Evolutionary conservation across 1,139 yeast species (phyloP), one percentile per base, ranked within the genome.

Genomic region (Scheffersomyces illinoinensis): DNA sequence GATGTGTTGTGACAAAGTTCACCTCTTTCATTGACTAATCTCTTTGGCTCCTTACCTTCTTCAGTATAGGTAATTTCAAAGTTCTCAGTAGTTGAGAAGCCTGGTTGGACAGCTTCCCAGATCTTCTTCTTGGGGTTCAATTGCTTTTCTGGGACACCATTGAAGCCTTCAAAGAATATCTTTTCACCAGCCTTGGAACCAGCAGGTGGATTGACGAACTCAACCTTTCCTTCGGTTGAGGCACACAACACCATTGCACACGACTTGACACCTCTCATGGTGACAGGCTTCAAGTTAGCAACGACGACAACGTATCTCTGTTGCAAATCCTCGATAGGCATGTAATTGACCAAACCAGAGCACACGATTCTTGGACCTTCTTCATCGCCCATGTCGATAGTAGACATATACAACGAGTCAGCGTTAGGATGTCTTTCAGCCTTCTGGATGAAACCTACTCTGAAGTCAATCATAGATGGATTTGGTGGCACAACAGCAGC

Each of bases 281-380:
- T 85, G 3, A 86, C 85, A 7, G 89, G 88, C 71, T 88, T 88
- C 68, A 88, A 76, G 72, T 88, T 88, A 52, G 85, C 85, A 56
- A 88, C 77, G 18, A 85, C 71, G 2, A 87, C 83, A 12, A 87
- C 88, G 60, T 71, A 75, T 58, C 83, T 74, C 61, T 80, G 75
- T 58, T 80, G 77, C 76, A 88, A 72, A 17, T 80, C 76, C 54
- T 80, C 85, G 53, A 75, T 68, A 3, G 87, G 79, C 39, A 86
- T 69, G 62, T 77, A 77, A 54, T 81, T 82, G 53, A 91, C 97
- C 66, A 93, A 81, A 63, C 99, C 99, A 18, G 97, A 91, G 81
- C 99, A 96, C 57, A 96, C 97, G 54, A 98, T 96, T 82, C 99
- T 88, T 72, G 99, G 99, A 61, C 97, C 97, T 71, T 91, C 96